A percentile compares a stretch with the other conserved stretches of the same genome.
These are phyloP conservation scores for Blastomyces emzantsi DNA, from an alignment of 2,329 filamentous ascomycete species.

Conservation along the genomic window DNA sequence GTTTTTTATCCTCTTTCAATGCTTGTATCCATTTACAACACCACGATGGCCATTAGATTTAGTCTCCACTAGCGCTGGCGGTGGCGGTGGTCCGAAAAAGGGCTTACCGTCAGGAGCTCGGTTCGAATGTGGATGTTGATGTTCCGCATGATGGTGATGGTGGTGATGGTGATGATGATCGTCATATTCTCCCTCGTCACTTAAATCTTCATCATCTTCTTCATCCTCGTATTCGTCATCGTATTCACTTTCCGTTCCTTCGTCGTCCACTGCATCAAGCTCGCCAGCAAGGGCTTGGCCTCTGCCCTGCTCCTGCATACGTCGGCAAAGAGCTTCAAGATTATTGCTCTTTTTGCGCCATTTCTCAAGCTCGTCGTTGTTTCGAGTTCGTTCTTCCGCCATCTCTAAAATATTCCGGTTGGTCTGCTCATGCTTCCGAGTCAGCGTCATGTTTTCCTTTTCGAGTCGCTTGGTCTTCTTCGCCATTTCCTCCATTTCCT, in stretches of 20 bases:
- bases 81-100: conserved; percentile 43
- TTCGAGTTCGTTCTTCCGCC: conserved; percentile 81
- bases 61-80: conserved; percentile 41
- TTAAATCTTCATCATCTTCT: conserved; percentile 51
- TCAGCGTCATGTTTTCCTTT: conserved; percentile 87
- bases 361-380: conserved; percentile 66
- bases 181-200: conserved; percentile 53
- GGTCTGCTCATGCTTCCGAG: conserved; percentile 85
- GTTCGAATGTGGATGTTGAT: conserved; percentile 36
- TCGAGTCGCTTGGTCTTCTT: conserved; percentile 97
- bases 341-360: conserved; percentile 81
- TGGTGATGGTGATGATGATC: conserved; percentile 57
- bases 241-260: conserved; percentile 43
- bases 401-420: conserved; percentile 94
- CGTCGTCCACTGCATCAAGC: conserved; percentile 44
- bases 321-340: conserved; percentile 86
- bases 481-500: conserved; percentile 99
- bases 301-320: conserved; percentile 91
- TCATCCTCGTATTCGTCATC: conserved; percentile 51
- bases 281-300: conserved; percentile 58
- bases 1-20: conserved; percentile 14
- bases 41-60: conserved; percentile 38
- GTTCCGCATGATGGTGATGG: conserved; percentile 50
- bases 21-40: conserved; percentile 37
- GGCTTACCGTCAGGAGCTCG: conserved; percentile 30